Conservation (phyloP, 2,329 filamentous ascomycete species). For the Emergomyces orientalis region DNA sequence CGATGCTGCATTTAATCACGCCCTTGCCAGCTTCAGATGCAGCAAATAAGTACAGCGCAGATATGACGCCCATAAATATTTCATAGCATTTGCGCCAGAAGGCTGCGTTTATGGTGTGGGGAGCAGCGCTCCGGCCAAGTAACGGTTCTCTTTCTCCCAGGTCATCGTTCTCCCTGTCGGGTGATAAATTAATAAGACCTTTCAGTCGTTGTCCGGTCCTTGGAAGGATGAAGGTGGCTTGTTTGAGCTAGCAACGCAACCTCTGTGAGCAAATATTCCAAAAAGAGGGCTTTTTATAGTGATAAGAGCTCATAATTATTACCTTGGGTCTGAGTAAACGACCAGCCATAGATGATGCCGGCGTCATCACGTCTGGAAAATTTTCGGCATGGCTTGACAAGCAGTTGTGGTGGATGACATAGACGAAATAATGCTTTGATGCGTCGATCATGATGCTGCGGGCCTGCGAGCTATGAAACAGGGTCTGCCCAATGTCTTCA, state of each 20-base stretch:
- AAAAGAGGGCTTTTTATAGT: neutral
- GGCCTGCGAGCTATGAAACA: neutral
- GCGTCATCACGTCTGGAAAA: neutral
- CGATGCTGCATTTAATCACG: constrained; percentile 83
- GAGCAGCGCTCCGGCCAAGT: constrained; percentile 19
- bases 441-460: neutral
- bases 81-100: constrained; percentile 16
- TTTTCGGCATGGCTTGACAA: neutral
- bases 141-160: constrained; percentile 32
- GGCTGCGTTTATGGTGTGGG: constrained; percentile 6
- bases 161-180: constrained; percentile 42
- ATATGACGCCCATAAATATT: constrained; percentile 29
- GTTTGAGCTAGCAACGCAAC: constrained; percentile 51
- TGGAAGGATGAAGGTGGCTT: constrained; percentile 80
- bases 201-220: constrained; percentile 75
- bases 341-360: constrained; percentile 2
- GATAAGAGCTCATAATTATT: neutral
- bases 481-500: neutral
- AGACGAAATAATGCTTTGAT: neutral
- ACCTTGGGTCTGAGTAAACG: constrained; percentile 8
- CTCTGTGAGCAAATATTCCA: neutral
- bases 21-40: constrained; percentile 65
- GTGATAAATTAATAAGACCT: constrained; percentile 73
- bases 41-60: constrained; percentile 50
- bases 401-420: neutral